A percentile compares a stretch with the other conserved stretches of the same genome.
Evolutionary conservation across 1,139 yeast species (phyloP).

Genomic region (Scheffersomyces parashehatae): DNA sequence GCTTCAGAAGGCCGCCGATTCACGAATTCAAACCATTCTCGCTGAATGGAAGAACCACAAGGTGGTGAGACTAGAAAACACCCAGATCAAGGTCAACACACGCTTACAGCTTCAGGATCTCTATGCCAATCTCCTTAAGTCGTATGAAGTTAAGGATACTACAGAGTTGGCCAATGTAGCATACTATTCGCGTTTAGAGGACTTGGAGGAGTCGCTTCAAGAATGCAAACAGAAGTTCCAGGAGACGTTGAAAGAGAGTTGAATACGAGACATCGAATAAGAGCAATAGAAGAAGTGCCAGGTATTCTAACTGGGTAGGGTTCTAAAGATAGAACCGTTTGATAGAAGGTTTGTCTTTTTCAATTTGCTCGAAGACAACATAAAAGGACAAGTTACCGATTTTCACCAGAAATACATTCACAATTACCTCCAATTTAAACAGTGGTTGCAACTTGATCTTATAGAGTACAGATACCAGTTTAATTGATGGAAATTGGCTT

Average conservation of each 20-base stretch:
- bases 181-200: constrained; percentile 20
- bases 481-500: no score
- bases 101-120: constrained; percentile 13
- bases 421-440: no score
- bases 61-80: constrained; percentile 13
- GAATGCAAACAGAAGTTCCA: constrained; percentile 12
- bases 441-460: no score
- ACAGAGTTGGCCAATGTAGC: constrained; percentile 25
- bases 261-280: no score
- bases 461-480: no score
- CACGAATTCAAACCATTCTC: constrained; percentile 12
- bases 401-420: no score
- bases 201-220: constrained; percentile 15
- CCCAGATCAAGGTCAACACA: constrained; percentile 9
- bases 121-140: constrained; percentile 16
- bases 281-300: no score
- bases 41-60: constrained; percentile 21
- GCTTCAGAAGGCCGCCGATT: constrained; percentile 10
- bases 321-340: no score
- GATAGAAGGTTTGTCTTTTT: no score
- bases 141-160: constrained; percentile 17
- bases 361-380: no score
- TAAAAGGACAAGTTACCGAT: no score
- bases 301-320: no score
- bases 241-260: constrained; percentile 5